Conservation (phyloP, 768 basidiomycete genomes). For the Lyophyllum atratum region DNA sequence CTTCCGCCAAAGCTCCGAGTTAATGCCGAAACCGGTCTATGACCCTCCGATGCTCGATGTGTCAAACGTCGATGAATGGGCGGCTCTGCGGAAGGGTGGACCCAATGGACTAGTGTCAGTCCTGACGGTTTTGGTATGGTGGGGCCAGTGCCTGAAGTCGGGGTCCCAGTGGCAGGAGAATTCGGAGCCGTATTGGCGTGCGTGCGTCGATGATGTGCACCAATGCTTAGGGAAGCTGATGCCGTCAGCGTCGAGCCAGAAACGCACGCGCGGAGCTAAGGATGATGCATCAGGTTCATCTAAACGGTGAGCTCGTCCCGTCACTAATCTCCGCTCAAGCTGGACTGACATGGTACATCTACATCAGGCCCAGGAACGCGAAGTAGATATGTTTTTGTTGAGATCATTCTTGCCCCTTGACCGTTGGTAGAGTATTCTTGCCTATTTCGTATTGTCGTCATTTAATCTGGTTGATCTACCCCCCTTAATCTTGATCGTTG, state of each 20-base stretch:
- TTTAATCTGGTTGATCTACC: too few relatives aligned
- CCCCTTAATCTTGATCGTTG: too few relatives aligned
- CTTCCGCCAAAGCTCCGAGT: not conserved
- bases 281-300: not conserved
- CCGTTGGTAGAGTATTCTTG: too few relatives aligned
- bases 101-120: slow-evolving; percentile 11
- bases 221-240: not conserved
- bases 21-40: not conserved
- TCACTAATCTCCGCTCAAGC: too few relatives aligned
- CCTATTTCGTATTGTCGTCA: too few relatives aligned
- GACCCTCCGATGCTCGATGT: not conserved
- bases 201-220: slow-evolving; percentile 3
- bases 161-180: slow-evolving; percentile 1
- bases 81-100: slow-evolving; percentile 4
- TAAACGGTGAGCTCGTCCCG: not conserved
- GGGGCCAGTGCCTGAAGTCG: slow-evolving; percentile 6
- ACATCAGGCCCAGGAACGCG: too few relatives aligned
- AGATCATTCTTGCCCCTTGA: too few relatives aligned
- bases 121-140: slow-evolving; percentile 14
- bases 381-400: too few relatives aligned
- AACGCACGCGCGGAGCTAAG: not conserved
- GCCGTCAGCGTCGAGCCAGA: not conserved
- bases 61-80: slow-evolving; percentile 4
- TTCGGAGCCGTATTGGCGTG: not conserved
- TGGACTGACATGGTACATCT: too few relatives aligned